A percentile compares a stretch with the other conserved stretches of the same genome.
Evolutionary conservation across 2,329 filamentous ascomycete species (phyloP).

Genomic region (Volutella citrinella): DNA sequence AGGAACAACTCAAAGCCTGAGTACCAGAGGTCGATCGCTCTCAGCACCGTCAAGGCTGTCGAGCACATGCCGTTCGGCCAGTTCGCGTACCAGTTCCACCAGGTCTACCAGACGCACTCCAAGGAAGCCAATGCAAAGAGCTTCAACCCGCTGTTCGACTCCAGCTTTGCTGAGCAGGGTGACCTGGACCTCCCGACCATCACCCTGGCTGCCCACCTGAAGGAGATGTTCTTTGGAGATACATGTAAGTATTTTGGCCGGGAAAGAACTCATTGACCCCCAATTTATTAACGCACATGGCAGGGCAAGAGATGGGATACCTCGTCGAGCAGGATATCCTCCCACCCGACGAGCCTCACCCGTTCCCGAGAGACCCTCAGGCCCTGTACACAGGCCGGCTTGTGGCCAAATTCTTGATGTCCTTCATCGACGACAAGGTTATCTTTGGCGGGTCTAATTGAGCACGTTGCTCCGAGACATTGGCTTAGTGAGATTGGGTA

Average conservation of each 20-base stretch:
- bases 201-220: constrained; percentile 45
- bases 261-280: constrained; percentile 10
- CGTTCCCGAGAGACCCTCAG: constrained; percentile 46
- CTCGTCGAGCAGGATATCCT: constrained; percentile 46
- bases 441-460: constrained; percentile 38
- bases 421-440: constrained; percentile 48
- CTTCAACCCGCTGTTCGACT: constrained; percentile 55
- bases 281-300: constrained; percentile 14
- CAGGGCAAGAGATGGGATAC: constrained; percentile 38
- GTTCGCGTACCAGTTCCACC: constrained; percentile 59
- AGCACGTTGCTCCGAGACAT: constrained; percentile 17
- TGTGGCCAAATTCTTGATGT: constrained; percentile 52
- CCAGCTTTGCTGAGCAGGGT: constrained; percentile 35
- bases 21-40: constrained; percentile 42
- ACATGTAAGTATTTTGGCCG: constrained; percentile 39
- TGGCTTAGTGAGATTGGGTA: constrained; percentile 1
- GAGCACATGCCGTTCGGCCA: constrained; percentile 60
- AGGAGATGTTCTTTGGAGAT: constrained; percentile 40
- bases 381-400: constrained; percentile 52
- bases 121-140: constrained; percentile 45
- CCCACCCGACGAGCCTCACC: constrained; percentile 42
- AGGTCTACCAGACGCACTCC: constrained; percentile 56
- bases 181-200: constrained; percentile 45
- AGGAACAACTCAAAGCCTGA: constrained; percentile 34
- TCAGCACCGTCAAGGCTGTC: constrained; percentile 46